Evolutionary conservation across 768 basidiomycete genomes (phyloP).

Genomic region (Asterophora lycoperdoides): DNA sequence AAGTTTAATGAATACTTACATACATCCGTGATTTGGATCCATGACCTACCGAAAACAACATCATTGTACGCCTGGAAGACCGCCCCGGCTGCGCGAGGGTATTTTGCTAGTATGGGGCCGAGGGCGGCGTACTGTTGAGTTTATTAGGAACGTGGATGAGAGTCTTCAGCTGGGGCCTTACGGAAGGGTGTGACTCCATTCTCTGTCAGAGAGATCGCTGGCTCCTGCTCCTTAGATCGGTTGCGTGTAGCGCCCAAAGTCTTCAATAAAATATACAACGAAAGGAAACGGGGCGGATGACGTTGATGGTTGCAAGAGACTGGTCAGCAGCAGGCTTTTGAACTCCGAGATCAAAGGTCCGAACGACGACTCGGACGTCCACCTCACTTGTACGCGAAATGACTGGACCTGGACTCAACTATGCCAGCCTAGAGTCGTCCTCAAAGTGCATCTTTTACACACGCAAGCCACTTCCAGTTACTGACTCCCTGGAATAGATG

Average conservation of each 20-base stretch:
- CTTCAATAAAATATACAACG: too few species aligned
- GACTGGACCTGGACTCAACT: slow-evolving; percentile 27
- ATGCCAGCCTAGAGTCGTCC: slow-evolving; percentile 35
- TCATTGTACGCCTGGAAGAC: slow-evolving; percentile 80
- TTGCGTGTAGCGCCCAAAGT: too few species aligned
- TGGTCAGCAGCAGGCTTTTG: background rate
- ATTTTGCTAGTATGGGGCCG: slow-evolving; percentile 47
- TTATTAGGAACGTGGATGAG: slow-evolving; percentile 1
- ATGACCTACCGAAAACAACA: slow-evolving; percentile 48
- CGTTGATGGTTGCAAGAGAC: too few species aligned
- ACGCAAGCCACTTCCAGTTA: background rate
- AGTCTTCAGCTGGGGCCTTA: slow-evolving; percentile 2
- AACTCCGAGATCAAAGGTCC: slow-evolving; percentile 9
- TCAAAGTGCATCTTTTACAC: slow-evolving; percentile 26
- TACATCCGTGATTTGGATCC: background rate
- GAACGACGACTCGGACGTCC: background rate
- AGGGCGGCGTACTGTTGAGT: slow-evolving; percentile 41
- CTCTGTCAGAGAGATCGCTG: background rate
- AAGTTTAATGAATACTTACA: slow-evolving; percentile 1
- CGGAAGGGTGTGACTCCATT: slow-evolving; percentile 25
- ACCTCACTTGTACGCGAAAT: background rate
- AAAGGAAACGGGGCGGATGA: too few species aligned
- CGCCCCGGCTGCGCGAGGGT: slow-evolving; percentile 55
- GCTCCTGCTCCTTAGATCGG: too few species aligned
- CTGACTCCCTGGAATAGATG: slow-evolving; percentile 38